Evolutionary conservation across 768 basidiomycete species (phyloP).

Genomic region (Pleurotus eryngii): DNA sequence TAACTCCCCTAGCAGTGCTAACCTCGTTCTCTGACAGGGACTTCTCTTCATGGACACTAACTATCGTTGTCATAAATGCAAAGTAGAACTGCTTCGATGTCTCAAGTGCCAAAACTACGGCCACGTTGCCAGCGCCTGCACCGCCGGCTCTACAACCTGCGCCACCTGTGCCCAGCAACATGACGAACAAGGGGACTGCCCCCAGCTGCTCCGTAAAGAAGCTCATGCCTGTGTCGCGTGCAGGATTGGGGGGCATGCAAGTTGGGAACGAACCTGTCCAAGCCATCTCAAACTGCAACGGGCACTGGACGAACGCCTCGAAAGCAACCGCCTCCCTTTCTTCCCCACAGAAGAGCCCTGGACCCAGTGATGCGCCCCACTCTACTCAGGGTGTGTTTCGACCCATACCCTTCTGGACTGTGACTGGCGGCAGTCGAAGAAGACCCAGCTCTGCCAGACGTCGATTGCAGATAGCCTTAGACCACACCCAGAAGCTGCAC

Average conservation of each 20-base stretch:
- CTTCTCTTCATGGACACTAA: background rate
- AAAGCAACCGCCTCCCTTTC: background rate
- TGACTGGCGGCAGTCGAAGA: background rate
- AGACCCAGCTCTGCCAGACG: background rate
- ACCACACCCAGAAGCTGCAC: too few relatives aligned
- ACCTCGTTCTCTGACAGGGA: background rate
- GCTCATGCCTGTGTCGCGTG: background rate
- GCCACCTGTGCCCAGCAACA: background rate
- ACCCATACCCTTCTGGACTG: background rate
- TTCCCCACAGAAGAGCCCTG: conserved; percentile 2
- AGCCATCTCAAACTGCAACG: background rate
- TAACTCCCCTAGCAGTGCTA: background rate
- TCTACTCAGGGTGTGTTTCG: background rate
- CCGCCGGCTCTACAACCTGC: background rate
- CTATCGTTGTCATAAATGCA: background rate
- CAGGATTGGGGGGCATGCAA: background rate
- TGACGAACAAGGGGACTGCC: background rate
- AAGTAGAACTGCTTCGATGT: background rate
- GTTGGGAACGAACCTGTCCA: background rate
- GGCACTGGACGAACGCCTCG: background rate
- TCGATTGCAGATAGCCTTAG: background rate
- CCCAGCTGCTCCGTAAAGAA: background rate
- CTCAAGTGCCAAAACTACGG: background rate
- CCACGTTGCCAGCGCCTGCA: background rate
- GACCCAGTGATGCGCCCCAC: background rate